A percentile compares a stretch with the other conserved stretches of the same genome.
Evolutionary conservation across 1,139 yeast species (phyloP).

Genomic region (Geotrichum bryndzae): DNA sequence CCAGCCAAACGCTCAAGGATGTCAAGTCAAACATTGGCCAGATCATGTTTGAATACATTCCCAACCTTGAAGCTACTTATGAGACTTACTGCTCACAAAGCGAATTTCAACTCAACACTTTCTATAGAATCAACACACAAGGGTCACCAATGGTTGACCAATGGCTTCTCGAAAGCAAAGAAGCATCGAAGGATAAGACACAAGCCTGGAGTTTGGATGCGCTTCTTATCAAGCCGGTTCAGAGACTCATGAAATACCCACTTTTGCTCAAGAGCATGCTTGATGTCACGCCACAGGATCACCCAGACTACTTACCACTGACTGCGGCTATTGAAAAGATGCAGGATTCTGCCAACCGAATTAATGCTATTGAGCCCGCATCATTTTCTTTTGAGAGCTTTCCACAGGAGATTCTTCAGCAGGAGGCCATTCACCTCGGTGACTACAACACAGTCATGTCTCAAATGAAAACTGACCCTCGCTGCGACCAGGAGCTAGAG

Average conservation of each 20-base stretch:
- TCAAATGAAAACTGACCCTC: conserved; percentile 20
- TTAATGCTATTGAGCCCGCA: conserved; percentile 24
- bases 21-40: conserved; percentile 32
- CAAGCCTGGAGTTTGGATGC: conserved; percentile 41
- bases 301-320: conserved; percentile 32
- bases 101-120: conserved; percentile 31
- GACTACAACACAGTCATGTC: conserved; percentile 18
- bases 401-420: neutral
- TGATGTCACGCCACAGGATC: conserved; percentile 28
- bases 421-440: neutral
- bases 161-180: conserved; percentile 33
- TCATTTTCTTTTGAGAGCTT: conserved; percentile 6
- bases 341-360: conserved; percentile 29
- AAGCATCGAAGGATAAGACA: conserved; percentile 29
- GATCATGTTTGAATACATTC: conserved; percentile 31
- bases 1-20: conserved; percentile 23
- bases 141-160: conserved; percentile 30
- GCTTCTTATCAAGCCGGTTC: conserved; percentile 41
- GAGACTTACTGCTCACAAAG: conserved; percentile 33
- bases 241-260: conserved; percentile 40
- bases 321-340: conserved; percentile 28
- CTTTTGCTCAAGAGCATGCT: conserved; percentile 32
- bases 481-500: conserved; percentile 26
- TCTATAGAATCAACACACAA: conserved; percentile 24
- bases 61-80: conserved; percentile 33